phyloP scores from a whole-genome alignment of 108 stramenopile species.

The Nitzschia palea region DNA sequence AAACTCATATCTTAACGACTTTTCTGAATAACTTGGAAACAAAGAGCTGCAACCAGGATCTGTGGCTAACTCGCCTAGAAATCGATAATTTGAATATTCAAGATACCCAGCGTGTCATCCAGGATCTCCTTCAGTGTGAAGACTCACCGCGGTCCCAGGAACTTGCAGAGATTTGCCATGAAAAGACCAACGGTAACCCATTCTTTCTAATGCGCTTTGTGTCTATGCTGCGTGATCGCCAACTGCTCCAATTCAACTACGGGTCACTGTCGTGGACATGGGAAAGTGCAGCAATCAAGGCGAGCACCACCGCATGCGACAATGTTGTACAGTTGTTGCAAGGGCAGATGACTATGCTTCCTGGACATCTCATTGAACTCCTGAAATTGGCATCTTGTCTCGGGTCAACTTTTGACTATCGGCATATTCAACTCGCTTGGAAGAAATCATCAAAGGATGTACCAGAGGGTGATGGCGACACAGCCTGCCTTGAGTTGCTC shows the following conservation, averaged over 20 bases:
- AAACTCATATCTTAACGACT: background rate
- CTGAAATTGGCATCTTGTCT: slow-evolving; percentile 17
- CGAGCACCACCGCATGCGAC: slow-evolving; percentile 3
- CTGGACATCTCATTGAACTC: background rate
- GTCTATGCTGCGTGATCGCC: background rate
- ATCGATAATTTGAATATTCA: background rate
- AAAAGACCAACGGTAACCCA: slow-evolving; percentile 42
- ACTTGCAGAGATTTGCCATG: background rate
- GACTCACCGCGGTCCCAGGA: background rate
- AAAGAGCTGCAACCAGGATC: background rate
- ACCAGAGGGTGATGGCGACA: background rate
- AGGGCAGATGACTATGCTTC: slow-evolving; percentile 33
- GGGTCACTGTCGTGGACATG: slow-evolving; percentile 22
- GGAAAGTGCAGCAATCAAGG: slow-evolving; percentile 15
- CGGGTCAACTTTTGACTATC: slow-evolving; percentile 1
- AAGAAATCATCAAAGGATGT: background rate
- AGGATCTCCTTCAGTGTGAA: slow-evolving; percentile 1
- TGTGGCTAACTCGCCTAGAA: background rate
- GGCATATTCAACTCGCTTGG: background rate
- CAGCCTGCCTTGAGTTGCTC: background rate
- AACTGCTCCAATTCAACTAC: slow-evolving; percentile 16
- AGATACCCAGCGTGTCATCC: background rate
- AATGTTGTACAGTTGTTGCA: slow-evolving; percentile 38
- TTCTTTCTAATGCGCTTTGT: slow-evolving; percentile 35
- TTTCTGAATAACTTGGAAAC: background rate